A percentile compares a stretch with the other conserved stretches of the same genome.
Conservation (phyloP, 345 rosid species). For the Eucalyptus sp. region DNA sequence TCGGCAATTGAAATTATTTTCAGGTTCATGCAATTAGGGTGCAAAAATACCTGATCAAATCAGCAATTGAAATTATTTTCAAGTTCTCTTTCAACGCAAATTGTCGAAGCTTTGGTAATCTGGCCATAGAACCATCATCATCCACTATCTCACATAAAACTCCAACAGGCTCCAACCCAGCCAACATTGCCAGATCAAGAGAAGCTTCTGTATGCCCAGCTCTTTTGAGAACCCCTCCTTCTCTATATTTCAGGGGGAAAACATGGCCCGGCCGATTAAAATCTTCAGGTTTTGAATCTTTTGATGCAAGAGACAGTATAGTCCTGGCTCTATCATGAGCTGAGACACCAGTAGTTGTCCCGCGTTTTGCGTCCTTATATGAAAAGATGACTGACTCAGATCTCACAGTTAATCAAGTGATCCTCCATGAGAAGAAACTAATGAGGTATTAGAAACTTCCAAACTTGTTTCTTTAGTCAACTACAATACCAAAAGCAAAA, state of each 20-base stretch:
- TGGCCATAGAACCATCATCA: constrained; percentile 99
- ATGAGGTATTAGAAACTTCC: neutral
- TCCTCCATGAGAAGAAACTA: neutral
- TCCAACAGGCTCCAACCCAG: constrained; percentile 73
- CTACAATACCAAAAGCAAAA: neutral
- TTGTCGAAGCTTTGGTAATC: constrained; percentile 67
- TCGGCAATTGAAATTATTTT: constrained; percentile 77
- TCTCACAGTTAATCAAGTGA: neutral
- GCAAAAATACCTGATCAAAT: constrained; percentile 57
- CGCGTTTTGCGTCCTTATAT: constrained; percentile 60
- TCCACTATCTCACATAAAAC: constrained; percentile 86
- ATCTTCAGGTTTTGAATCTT: constrained; percentile 66
- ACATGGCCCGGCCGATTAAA: constrained; percentile 90
- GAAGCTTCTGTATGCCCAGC: constrained; percentile 99
- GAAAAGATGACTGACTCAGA: neutral
- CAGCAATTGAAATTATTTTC: constrained; percentile 76
- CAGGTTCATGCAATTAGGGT: constrained; percentile 11
- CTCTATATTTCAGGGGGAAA: constrained; percentile 75
- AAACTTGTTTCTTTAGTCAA: neutral
- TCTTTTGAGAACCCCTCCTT: constrained; percentile 89
- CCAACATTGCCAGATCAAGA: constrained; percentile 70
- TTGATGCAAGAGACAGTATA: constrained; percentile 53
- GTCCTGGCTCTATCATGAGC: constrained; percentile 83
- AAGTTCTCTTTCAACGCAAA: constrained; percentile 53
- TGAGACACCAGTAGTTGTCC: constrained; percentile 88